Base-by-base conservation (phyloP, 768 basidiomycete species). In the Leccinum barrowsii region DNA sequence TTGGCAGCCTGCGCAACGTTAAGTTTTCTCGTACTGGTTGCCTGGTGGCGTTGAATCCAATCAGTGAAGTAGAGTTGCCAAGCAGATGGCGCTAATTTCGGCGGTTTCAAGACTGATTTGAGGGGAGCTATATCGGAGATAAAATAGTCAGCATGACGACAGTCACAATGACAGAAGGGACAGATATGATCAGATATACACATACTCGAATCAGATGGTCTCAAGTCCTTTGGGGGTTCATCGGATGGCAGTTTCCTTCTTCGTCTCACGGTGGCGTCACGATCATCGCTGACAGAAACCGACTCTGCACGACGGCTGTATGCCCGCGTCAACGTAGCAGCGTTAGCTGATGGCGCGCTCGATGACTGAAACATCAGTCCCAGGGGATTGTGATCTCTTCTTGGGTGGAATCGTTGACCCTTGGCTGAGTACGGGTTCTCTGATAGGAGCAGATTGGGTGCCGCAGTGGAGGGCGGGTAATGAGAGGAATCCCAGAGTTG, bases 31-130 rank as follows among this genome's bases (percentile, higher is more conserved):
- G 82, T 84, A 59, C 85, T 88, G 22, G 84, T 82, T 59, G 86
- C 85, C 74, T 92, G 90, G 71, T 91, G 89, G 67, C 84, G 82
- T 71, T 92, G 89, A 62, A 97, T 94, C 85, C 91, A 94, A 70
- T 96, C 92, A 22, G 93, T 93, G 71, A 97, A 96, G 75, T 93
- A 97, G 47, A 97, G 82, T 73, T 97, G 94, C 94, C 94, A 97
- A 55, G 94, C 92, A 3, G 92, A 94, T 4, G 91, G 92, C 6
- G 94, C 92, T 65, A 94, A 82, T 77, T 94, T 94, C 50, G 94
- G 94, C 19, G 91, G 93, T 46, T 87, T 86, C 58, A 97, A 78
- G 12, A 85, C 74, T 42, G 94, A 94, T 74, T 89, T 94, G 56
- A 83, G 76, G 49, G 83, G 83, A 37, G 79, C 88, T 87, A 73